Base-by-base conservation (phyloP, 257 asterid species). In the Ilex aquifolium region DNA sequence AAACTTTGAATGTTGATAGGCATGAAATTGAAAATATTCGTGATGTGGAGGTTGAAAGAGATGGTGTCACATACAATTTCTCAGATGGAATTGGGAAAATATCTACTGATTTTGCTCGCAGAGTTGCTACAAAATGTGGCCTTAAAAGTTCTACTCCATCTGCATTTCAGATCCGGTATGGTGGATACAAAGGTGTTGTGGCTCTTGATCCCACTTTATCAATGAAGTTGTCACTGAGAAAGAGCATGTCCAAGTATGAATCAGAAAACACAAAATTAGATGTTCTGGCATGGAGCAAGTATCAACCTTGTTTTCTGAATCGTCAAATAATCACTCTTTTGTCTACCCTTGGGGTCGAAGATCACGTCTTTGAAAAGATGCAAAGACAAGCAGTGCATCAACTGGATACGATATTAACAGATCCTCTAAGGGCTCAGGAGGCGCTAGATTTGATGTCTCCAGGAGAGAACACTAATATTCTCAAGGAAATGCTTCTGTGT, bases 61-160 rank as follows among this genome's bases (percentile, higher is more conserved):
- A n/a, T 11, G 68, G 76, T 27, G 70, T 61, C 13, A 69, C 52
- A n/a, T 91, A 85, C 44, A 67, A 61, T 2, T 91, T 91, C 61
- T 91, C 98, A 15, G 98, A 91, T 76, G 98, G 98, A 6, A 91
- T 91, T 7, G 98, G 98, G 55, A 91, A 83, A 77, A 86, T 91
- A 70, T 88, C 95, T 58, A 70, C 61, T 27, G 88, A 75, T 3
- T 88, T 91, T 67, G 96, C 96, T 39, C 55, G 4, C 16, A 70
- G 66, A 31, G 96, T 91, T 64, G 94, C 98, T 56, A 30, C 6
- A 7, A 85, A 85, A 71, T 91, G 97, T 67, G 85, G 95, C n/a
- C 66, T 86, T 15, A 78, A 32, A 59, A 69, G 46, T 12, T 57
- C 57, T 58, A 51, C 74, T 13, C 98, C 98, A 15, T 91, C 98